Conservation (phyloP, 1,284 basidiomycete genomes). For the Tilletia setariae region DNA sequence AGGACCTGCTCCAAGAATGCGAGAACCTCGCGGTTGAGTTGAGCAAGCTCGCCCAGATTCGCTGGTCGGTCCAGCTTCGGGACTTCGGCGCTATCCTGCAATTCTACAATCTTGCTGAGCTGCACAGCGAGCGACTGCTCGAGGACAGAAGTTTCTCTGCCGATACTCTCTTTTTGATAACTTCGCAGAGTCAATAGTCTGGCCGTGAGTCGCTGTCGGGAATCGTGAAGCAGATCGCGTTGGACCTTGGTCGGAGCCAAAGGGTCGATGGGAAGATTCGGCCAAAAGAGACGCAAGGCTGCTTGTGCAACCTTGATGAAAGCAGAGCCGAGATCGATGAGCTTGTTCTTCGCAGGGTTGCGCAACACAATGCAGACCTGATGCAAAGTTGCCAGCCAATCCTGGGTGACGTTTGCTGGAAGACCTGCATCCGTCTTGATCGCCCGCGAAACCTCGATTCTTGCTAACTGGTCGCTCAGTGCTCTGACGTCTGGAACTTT, state of each 20-base stretch:
- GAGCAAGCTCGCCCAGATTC: constrained; percentile 65
- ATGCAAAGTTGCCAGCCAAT: constrained; percentile 14
- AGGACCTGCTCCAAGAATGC: constrained; percentile 40
- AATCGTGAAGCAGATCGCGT: constrained; percentile 58
- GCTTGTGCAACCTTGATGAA: constrained; percentile 35
- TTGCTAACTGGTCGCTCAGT: constrained; percentile 8
- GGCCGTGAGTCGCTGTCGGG: constrained; percentile 57
- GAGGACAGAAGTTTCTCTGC: constrained; percentile 63
- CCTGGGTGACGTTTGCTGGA: not conserved
- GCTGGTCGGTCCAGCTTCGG: constrained; percentile 49
- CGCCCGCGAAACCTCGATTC: not conserved
- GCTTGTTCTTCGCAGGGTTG: constrained; percentile 16
- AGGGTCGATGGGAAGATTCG: constrained; percentile 83
- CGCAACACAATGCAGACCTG: constrained; percentile 17
- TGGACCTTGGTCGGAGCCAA: constrained; percentile 66
- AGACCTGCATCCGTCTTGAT: not conserved
- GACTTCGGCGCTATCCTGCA: constrained; percentile 3
- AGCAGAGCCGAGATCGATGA: constrained; percentile 18
- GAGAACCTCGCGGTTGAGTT: constrained; percentile 75
- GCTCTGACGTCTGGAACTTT: constrained; percentile 12
- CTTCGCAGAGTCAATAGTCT: constrained; percentile 64
- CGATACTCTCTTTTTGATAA: constrained; percentile 66
- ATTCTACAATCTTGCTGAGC: constrained; percentile 29
- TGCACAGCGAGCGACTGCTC: constrained; percentile 34
- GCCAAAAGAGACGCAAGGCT: constrained; percentile 73